Percentiles rank a stretch among this genome's conserved stretches.
These are phyloP conservation scores for Ogataea nakhonphanomensis DNA, from an alignment of 805 yeast species.

Conservation along the genomic window DNA sequence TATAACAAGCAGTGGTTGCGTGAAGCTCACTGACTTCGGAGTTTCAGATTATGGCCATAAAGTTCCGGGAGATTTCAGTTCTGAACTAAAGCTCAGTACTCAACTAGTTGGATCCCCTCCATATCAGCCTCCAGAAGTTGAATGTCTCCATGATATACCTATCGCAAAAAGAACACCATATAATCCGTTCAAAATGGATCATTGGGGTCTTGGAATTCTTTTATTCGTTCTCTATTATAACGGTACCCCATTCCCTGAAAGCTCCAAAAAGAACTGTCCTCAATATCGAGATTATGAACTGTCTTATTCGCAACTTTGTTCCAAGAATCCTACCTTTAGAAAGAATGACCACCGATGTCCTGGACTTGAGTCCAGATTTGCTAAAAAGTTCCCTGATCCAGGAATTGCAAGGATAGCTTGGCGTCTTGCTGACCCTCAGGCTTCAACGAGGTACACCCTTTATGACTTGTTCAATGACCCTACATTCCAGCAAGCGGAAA, in stretches of 20 bases:
- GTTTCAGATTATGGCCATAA: conserved; percentile 71
- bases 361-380: conserved; percentile 69
- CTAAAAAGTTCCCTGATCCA: conserved; percentile 55
- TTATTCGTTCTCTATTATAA: conserved; percentile 59
- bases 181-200: conserved; percentile 70
- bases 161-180: conserved; percentile 35
- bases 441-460: conserved; percentile 54
- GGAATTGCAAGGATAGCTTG: conserved; percentile 74
- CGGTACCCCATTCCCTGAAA: conserved; percentile 57
- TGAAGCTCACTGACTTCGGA: conserved; percentile 92
- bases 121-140: conserved; percentile 78
- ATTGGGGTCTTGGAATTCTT: conserved; percentile 73
- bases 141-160: conserved; percentile 43
- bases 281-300: conserved; percentile 55
- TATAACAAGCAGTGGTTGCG: conserved; percentile 51
- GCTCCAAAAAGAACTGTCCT: conserved; percentile 42
- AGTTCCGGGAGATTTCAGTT: conserved; percentile 48
- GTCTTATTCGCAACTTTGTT: conserved; percentile 37
- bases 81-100: conserved; percentile 39
- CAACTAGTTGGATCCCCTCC: conserved; percentile 82
- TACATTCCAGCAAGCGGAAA: conserved; percentile 60
- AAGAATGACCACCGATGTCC: conserved; percentile 56
- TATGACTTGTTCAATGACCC: conserved; percentile 60
- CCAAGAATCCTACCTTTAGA: conserved; percentile 40
- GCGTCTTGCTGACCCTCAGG: conserved; percentile 69